Evolutionary conservation across 2,329 filamentous ascomycete species (phyloP).

Genomic region (Claviceps africana): DNA sequence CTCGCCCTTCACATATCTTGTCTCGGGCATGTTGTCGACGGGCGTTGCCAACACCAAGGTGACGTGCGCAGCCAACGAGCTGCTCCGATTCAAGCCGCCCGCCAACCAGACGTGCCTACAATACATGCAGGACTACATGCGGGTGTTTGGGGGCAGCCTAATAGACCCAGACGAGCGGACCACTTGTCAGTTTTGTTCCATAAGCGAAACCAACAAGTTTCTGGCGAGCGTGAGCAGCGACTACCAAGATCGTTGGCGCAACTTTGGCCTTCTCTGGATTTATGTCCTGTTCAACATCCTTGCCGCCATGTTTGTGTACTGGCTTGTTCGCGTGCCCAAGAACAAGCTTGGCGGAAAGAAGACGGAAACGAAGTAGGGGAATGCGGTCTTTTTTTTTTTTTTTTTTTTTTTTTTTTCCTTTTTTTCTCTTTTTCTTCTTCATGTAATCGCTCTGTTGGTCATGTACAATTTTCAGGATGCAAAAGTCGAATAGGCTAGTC

Average conservation of each 20-base stretch:
- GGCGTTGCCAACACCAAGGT: slow-evolving; percentile 55
- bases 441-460: no score
- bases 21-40: slow-evolving; percentile 55
- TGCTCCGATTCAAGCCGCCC: slow-evolving; percentile 50
- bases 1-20: slow-evolving; percentile 71
- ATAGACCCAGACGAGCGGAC: slow-evolving; percentile 30
- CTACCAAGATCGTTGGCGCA: slow-evolving; percentile 51
- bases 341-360: slow-evolving; percentile 25
- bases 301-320: slow-evolving; percentile 42
- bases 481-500: no score
- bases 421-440: no score
- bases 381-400: no score
- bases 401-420: no score
- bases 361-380: slow-evolving; percentile 12
- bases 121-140: slow-evolving; percentile 42
- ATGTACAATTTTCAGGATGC: no score
- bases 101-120: slow-evolving; percentile 41
- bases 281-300: slow-evolving; percentile 46
- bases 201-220: slow-evolving; percentile 38
- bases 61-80: slow-evolving; percentile 55
- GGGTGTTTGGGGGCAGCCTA: slow-evolving; percentile 37
- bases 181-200: slow-evolving; percentile 41
- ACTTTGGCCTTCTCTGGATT: slow-evolving; percentile 50
- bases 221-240: slow-evolving; percentile 32
- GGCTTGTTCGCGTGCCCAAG: slow-evolving; percentile 36